These are phyloP conservation scores for Ustilago nuda DNA, from an alignment of 1,284 basidiomycete species.

Conservation along the genomic window DNA sequence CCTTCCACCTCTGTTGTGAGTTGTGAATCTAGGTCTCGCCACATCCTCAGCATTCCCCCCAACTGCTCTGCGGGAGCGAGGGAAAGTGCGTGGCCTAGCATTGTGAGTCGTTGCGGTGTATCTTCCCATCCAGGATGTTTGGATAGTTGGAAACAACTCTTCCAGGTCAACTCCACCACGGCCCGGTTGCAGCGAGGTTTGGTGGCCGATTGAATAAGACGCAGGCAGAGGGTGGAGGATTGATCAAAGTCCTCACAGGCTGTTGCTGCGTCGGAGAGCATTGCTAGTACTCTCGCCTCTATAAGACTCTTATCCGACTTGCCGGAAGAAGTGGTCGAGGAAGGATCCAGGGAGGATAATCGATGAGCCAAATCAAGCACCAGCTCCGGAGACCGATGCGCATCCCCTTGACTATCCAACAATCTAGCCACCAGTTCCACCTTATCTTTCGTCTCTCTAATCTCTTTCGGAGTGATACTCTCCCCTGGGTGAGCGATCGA, in stretches of 20 bases:
- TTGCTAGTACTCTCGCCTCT: slow-evolving; percentile 41
- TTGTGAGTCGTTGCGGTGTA: slow-evolving; percentile 27
- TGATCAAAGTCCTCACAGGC: slow-evolving; percentile 35
- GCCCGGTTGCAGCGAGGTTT: background rate
- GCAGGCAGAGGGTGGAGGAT: slow-evolving; percentile 25
- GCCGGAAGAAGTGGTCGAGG: background rate
- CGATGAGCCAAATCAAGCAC: slow-evolving; percentile 37
- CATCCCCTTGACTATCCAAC: slow-evolving; percentile 31
- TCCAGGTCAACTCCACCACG: slow-evolving; percentile 38
- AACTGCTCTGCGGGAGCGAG: slow-evolving; percentile 34
- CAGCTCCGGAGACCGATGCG: slow-evolving; percentile 42
- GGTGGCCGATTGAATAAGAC: slow-evolving; percentile 7
- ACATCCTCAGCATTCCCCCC: slow-evolving; percentile 27
- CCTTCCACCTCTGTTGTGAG: slow-evolving; percentile 22
- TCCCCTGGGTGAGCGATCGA: slow-evolving; percentile 13
- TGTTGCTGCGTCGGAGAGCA: slow-evolving; percentile 46
- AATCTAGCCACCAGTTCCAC: slow-evolving; percentile 35
- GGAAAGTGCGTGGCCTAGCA: slow-evolving; percentile 36
- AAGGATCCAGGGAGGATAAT: slow-evolving; percentile 5
- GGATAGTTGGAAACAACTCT: slow-evolving; percentile 34
- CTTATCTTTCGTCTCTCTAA: slow-evolving; percentile 28
- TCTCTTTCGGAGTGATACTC: slow-evolving; percentile 33
- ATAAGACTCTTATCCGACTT: slow-evolving; percentile 12
- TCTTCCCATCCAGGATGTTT: slow-evolving; percentile 50
- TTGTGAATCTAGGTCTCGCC: slow-evolving; percentile 28